Base-by-base conservation (phyloP, 176 grass and related monocot genomes). In the Musa itinerans region DNA sequence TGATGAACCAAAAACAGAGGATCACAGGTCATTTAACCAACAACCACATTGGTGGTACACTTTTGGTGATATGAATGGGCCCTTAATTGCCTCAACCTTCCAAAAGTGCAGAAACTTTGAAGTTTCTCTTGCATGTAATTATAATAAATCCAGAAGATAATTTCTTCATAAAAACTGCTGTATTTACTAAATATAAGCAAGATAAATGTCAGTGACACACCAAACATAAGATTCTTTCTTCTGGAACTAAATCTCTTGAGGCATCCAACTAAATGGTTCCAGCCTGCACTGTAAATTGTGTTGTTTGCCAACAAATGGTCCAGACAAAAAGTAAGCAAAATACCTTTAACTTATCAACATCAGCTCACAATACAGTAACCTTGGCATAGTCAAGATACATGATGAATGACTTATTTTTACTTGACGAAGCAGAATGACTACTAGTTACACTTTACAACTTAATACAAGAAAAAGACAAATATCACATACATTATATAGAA, bases 1-100 rank as follows among this genome's bases (percentile, higher is more conserved):
- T 50, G 11, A 75, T 75, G 9, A 65, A 69, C 62, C 15, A 22
- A 56, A 83, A 51, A 56, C 17, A 62, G 16, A 52, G 68, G 72
- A 58, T 52, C 29, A 34, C 29, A 34, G 29, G 4, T 34, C 29
- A 34, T 34, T 34, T 34, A 34, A 34, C 29, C 29, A 34, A 34
- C 29, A 34, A 34, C 4, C 29, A 34, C 27, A 29, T 29, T 29
- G 27, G 27, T 29, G 27, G 27, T 29, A 29, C 27, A 29, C 29
- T 34, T 34, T 34, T 4, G 3, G 29, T 34, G 29, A 34, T 3
- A 34, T 3, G 3, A 34, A 34, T 34, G 29, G 29, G 29, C 29
- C 29, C 29, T 34, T 34, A 34, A 34, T 34, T 34, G 3, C 29
- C 29, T 34, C 29, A 5, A 34, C 29, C 29, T 34, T 34, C 29